These are phyloP conservation scores for Alternaria ventricosa DNA, from an alignment of 2,329 filamentous ascomycete species.

Conservation along the genomic window DNA sequence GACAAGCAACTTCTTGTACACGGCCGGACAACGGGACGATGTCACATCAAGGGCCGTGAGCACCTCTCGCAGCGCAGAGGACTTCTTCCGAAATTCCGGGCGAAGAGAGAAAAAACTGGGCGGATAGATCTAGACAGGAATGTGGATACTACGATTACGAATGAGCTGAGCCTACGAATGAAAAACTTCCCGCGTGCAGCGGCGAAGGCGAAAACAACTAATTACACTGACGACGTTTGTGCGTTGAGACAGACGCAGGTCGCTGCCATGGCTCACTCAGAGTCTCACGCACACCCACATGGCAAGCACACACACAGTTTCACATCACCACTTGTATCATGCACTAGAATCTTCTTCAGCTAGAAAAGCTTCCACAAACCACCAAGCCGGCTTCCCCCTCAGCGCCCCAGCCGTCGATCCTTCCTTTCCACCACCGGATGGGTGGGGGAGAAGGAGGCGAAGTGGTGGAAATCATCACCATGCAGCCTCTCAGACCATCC, in stretches of 20 bases:
- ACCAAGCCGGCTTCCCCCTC: slow-evolving; percentile 3
- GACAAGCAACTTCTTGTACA: background rate
- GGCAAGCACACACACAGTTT: background rate
- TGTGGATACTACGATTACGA: background rate
- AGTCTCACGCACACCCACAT: background rate
- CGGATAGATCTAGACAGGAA: background rate
- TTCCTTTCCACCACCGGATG: background rate
- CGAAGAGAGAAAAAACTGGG: background rate
- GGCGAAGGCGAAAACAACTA: background rate
- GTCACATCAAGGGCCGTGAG: background rate
- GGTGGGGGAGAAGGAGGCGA: background rate
- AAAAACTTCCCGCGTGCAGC: background rate
- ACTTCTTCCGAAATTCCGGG: background rate
- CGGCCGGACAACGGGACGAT: background rate
- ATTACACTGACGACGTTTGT: background rate
- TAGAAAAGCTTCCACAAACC: slow-evolving; percentile 17
- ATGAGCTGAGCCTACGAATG: background rate
- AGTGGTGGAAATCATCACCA: background rate
- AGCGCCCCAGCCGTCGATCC: background rate
- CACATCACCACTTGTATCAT: background rate
- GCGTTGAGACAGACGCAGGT: background rate
- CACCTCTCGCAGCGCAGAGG: background rate
- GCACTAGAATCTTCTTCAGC: slow-evolving; percentile 14
- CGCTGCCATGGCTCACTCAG: background rate
- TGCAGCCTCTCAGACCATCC: background rate